These are phyloP conservation scores for Drechslerella dactyloides DNA, from an alignment of 2,329 filamentous ascomycete genomes.

Conservation along the genomic window DNA sequence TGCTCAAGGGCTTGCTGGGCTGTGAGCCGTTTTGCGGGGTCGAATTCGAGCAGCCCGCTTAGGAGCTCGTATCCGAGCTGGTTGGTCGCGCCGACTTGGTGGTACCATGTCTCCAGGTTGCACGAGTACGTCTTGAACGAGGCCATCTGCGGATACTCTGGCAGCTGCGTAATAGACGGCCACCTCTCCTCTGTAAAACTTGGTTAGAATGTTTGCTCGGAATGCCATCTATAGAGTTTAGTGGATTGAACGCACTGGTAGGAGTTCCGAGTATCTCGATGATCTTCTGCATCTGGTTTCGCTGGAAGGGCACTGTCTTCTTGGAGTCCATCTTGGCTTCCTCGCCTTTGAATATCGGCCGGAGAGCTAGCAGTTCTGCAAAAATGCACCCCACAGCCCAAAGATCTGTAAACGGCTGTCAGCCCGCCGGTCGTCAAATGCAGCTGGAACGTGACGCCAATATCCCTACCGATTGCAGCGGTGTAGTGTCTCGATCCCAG, in stretches of 20 bases:
- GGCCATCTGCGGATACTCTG: constrained; percentile 77
- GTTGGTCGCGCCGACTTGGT: constrained; percentile 60
- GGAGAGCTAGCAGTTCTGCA: constrained; percentile 84
- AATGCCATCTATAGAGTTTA: too few species aligned
- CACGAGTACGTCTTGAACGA: constrained; percentile 61
- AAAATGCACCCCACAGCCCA: constrained; percentile 99
- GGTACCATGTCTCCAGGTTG: constrained; percentile 60
- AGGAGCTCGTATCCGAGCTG: constrained; percentile 82
- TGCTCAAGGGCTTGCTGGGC: constrained; percentile 88
- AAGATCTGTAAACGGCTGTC: constrained; percentile 66
- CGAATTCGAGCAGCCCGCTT: constrained; percentile 84
- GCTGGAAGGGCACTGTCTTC: constrained; percentile 95
- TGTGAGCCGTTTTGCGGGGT: constrained; percentile 84
- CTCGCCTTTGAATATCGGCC: constrained; percentile 97
- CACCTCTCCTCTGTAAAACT: constrained; percentile 70
- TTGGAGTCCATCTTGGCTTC: constrained; percentile 99
- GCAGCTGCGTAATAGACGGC: constrained; percentile 83
- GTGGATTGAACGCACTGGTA: constrained; percentile 61
- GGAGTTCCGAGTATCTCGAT: constrained; percentile 94
- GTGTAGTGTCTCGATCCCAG: constrained; percentile 96
- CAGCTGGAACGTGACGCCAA: background rate
- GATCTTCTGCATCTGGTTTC: constrained; percentile 99
- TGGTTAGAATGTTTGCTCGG: background rate
- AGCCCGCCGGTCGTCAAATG: background rate
- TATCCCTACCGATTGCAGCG: constrained; percentile 70